Evolutionary conservation across 192 early-diverging fungal genomes (phyloP).

Genomic region (Coemansia sp.): DNA sequence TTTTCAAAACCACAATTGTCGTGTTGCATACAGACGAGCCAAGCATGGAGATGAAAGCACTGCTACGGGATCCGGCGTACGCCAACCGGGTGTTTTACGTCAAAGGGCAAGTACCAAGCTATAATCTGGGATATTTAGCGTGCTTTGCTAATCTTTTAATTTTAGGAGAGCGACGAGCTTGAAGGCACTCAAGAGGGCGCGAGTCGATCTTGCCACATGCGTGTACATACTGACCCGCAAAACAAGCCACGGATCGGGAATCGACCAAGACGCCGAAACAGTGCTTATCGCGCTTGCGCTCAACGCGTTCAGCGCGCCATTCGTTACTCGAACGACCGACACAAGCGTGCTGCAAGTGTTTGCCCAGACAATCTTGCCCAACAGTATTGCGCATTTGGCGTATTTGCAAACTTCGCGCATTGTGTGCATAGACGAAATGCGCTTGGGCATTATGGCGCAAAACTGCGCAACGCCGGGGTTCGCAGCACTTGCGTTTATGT

Average conservation of each 20-base stretch:
- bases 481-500: constrained; percentile 45
- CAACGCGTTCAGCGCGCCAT: constrained; percentile 28
- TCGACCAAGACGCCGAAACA: constrained; percentile 50
- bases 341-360: constrained; percentile 34
- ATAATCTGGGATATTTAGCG: neutral
- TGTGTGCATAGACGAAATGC: constrained; percentile 51
- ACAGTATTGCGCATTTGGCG: constrained; percentile 38
- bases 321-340: neutral
- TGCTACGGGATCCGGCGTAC: constrained; percentile 40
- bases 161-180: constrained; percentile 41
- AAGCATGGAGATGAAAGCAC: constrained; percentile 40
- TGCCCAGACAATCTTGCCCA: constrained; percentile 47
- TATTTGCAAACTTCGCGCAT: constrained; percentile 42
- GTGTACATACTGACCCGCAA: constrained; percentile 53
- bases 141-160: neutral
- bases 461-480: constrained; percentile 53
- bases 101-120: constrained; percentile 28
- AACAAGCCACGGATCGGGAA: constrained; percentile 19
- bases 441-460: constrained; percentile 56
- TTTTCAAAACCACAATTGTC: constrained; percentile 43
- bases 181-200: constrained; percentile 35
- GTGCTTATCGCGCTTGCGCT: constrained; percentile 47
- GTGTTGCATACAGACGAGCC: constrained; percentile 43
- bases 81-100: constrained; percentile 54
- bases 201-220: constrained; percentile 45